Evolutionary conservation across 371 early-diverging fungal species (phyloP), one percentile per base, ranked within the genome.

Genomic region (Massospora cicadina): DNA sequence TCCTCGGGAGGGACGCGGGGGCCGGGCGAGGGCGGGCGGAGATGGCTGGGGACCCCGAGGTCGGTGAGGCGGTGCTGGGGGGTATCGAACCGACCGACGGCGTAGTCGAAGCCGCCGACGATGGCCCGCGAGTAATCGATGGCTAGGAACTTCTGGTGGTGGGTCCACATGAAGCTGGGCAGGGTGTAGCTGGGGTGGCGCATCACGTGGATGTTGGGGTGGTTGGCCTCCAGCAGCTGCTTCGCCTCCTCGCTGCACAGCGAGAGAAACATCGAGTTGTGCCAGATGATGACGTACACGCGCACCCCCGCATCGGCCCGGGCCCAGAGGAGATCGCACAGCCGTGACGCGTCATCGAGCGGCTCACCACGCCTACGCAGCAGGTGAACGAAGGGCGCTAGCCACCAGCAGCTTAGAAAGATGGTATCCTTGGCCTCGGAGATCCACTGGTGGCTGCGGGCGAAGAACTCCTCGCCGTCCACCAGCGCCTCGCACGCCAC

Each of bases 131-230:
- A 28, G 30, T 28, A 60, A 28, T 60, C 60, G n/a, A 60, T 28
- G 28, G 28, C 25, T 12, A 30, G 25, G 30, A 60, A 60, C 30
- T 60, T 60, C 30, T 60, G 60, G 60, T 60, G 60, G 30, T 60
- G 60, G n/a, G 60, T 28, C 60, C 60, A 60, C 17, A 60, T 28
- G 30, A 60, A 60, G 60, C 32, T 60, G 25, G 60, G 60, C 2
- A 60, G 30, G 30, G 28, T 26, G n/a, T 28, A 60, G 30, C 17
- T 17, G 21, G 60, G 60, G 23, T 60, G 28, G 28, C 60, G 25
- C 60, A 60, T 60, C 2, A 60, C 30, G 32, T 26, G 23, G 17
- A 60, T 60, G 28, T 60, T 60, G 25, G 60, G 28, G 30, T 60
- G 60, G 23, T 60, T 30, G 21, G 23, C 28, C 17, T 60, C 60